A percentile compares a stretch with the other conserved stretches of the same genome.
phyloP scores from a whole-genome alignment of 1,284 basidiomycete species.

The Termitomyces sp. region DNA sequence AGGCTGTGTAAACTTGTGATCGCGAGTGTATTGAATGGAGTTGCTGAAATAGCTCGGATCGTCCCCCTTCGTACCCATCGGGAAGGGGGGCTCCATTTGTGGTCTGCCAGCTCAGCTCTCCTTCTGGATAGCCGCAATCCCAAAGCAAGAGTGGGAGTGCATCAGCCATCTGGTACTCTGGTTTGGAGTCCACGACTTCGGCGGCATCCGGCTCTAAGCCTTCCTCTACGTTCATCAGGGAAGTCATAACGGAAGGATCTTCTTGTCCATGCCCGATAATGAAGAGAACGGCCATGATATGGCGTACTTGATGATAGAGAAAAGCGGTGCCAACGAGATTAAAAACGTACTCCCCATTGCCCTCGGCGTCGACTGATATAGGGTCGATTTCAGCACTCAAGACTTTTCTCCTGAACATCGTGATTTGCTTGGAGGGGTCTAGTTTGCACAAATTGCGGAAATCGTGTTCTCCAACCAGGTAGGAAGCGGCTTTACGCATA shows the following conservation, averaged over 20 bases:
- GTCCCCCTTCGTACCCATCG: conserved; percentile 28
- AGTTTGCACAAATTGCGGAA: conserved; percentile 95
- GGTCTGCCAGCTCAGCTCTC: conserved; percentile 72
- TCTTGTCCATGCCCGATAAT: conserved; percentile 85
- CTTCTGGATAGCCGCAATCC: conserved; percentile 77
- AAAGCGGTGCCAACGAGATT: conserved; percentile 90
- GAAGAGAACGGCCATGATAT: conserved; percentile 92
- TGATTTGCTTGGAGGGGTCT: conserved; percentile 92
- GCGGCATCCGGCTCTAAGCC: conserved; percentile 33
- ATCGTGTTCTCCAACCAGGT: conserved; percentile 88
- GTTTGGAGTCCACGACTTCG: conserved; percentile 65
- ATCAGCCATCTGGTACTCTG: conserved; percentile 91
- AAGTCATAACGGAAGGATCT: conserved; percentile 62
- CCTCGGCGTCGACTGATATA: conserved; percentile 28
- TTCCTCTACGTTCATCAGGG: conserved; percentile 66
- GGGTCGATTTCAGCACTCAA: conserved; percentile 57
- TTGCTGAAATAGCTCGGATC: conserved; percentile 48
- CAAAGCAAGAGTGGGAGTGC: conserved; percentile 89
- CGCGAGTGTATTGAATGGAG: conserved; percentile 53
- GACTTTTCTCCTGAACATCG: conserved; percentile 67
- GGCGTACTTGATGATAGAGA: conserved; percentile 95
- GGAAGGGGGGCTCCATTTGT: conserved; percentile 39
- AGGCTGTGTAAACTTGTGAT: conserved; percentile 51
- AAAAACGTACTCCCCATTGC: conserved; percentile 62
- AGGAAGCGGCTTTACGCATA: conserved; percentile 75